phyloP scores from a whole-genome alignment of 495 filamentous ascomycete genomes.

The Xylaria cubensis region DNA sequence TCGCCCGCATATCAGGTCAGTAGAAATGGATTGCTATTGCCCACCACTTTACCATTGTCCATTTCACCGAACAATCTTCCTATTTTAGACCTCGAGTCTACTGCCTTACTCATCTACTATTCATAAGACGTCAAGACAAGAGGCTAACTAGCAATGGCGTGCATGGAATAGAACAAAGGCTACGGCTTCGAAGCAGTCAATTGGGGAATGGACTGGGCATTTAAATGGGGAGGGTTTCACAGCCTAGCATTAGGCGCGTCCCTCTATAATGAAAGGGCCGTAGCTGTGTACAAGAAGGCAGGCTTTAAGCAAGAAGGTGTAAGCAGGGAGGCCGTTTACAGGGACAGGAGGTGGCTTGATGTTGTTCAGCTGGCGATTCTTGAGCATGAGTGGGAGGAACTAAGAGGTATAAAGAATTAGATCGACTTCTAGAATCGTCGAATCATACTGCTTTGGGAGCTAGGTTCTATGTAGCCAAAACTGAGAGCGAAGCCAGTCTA shows the following conservation, averaged over 20 bases:
- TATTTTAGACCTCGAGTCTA: neutral
- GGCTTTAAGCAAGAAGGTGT: conserved; percentile 54
- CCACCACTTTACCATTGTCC: neutral
- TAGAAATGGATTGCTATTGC: neutral
- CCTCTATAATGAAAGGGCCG: conserved; percentile 48
- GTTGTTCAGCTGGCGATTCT: conserved; percentile 47
- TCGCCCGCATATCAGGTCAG: conserved; percentile 2
- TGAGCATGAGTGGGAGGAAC: conserved; percentile 42
- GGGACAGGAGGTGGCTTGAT: conserved; percentile 51
- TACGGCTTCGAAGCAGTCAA: conserved; percentile 56
- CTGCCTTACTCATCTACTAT: neutral
- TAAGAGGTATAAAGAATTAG: neutral
- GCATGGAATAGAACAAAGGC: conserved; percentile 47
- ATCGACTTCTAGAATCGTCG: neutral
- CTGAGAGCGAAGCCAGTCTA: too few species aligned
- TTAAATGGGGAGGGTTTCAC: conserved; percentile 49
- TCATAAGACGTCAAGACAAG: neutral
- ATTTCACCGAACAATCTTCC: neutral
- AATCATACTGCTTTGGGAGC: neutral
- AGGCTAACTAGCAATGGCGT: conserved; percentile 36
- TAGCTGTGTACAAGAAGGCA: conserved; percentile 48
- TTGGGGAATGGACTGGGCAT: conserved; percentile 56
- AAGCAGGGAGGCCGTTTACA: conserved; percentile 47
- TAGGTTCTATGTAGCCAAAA: too few species aligned
- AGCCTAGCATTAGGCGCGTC: conserved; percentile 44